Percentiles rank a stretch among this genome's conserved stretches.
phyloP scores from a whole-genome alignment of 2,329 filamentous ascomycete species.

The Pyricularia grisea region DNA sequence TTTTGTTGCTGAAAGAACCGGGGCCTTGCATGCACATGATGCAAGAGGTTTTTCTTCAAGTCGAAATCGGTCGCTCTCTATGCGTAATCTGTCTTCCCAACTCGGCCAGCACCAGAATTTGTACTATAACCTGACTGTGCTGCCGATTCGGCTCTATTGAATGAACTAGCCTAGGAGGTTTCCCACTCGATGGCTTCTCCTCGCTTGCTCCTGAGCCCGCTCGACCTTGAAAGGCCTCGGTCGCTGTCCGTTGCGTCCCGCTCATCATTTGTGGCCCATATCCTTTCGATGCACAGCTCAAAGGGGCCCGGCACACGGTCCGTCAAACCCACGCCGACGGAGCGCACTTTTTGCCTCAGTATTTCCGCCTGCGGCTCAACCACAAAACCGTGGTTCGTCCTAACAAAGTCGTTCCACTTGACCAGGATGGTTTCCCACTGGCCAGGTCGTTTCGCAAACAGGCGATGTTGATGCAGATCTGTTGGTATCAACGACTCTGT shows the following conservation, averaged over 20 bases:
- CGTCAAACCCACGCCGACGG: conserved; percentile 78
- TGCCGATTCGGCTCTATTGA: not conserved
- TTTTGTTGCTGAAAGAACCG: too few relatives aligned
- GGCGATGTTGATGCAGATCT: conserved; percentile 90
- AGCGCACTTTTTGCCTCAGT: conserved; percentile 74
- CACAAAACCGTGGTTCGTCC: conserved; percentile 86
- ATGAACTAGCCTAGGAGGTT: not conserved
- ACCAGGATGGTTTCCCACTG: conserved; percentile 95
- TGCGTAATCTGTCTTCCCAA: not conserved
- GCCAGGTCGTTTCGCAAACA: conserved; percentile 69
- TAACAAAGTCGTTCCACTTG: conserved; percentile 84
- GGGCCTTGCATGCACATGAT: too few relatives aligned
- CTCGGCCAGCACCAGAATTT: not conserved
- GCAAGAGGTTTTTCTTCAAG: not conserved
- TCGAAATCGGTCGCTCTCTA: not conserved
- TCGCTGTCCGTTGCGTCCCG: conserved; percentile 23
- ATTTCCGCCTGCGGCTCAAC: conserved; percentile 91
- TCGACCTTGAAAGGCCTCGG: conserved; percentile 17
- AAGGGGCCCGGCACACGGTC: conserved; percentile 85
- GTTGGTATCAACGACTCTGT: conserved; percentile 88
- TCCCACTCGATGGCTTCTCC: conserved; percentile 32
- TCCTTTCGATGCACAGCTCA: conserved; percentile 71
- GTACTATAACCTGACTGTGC: not conserved
- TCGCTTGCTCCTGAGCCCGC: conserved; percentile 29
- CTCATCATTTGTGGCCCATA: conserved; percentile 80